A percentile compares a stretch with the other conserved stretches of the same genome.
phyloP scores from a whole-genome alignment of 306 rosid genomes.

The Prosopis cineraria region DNA sequence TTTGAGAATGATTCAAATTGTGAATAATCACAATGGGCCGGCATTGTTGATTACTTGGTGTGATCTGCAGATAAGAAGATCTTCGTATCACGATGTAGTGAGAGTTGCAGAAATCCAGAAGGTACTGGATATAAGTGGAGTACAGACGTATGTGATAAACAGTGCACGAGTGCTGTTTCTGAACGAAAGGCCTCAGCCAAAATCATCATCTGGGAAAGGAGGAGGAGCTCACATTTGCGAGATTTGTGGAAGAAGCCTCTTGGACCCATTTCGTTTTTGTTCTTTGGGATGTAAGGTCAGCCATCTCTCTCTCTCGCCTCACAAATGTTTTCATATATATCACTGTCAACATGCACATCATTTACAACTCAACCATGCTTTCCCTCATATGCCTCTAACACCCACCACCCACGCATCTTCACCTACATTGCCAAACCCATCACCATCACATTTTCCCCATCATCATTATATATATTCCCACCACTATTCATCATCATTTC shows the following conservation, averaged over 20 bases:
- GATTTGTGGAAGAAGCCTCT: constrained; percentile 84
- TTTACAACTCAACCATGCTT: constrained; percentile 44
- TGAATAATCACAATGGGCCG: not conserved
- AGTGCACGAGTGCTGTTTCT: constrained; percentile 89
- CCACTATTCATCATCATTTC: constrained; percentile 13
- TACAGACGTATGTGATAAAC: constrained; percentile 91
- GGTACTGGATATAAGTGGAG: constrained; percentile 78
- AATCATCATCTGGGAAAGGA: constrained; percentile 66
- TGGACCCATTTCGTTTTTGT: constrained; percentile 90
- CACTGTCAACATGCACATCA: constrained; percentile 50
- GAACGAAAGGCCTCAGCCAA: constrained; percentile 95
- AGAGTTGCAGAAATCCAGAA: constrained; percentile 79
- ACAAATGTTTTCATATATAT: constrained; percentile 23
- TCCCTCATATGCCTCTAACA: constrained; percentile 44
- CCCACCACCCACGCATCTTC: constrained; percentile 71
- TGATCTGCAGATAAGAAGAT: constrained; percentile 67
- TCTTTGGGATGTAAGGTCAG: constrained; percentile 97
- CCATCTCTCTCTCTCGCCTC: constrained; percentile 12
- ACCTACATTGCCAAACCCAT: constrained; percentile 55
- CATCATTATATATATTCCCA: constrained; percentile 40
- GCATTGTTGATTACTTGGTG: not conserved
- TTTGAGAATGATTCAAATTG: not conserved
- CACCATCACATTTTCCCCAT: constrained; percentile 52
- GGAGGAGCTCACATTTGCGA: constrained; percentile 83
- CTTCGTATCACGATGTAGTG: constrained; percentile 95